Evolutionary conservation across 2,329 filamentous ascomycete genomes (phyloP).

Genomic region (Penicillium verrucosum): DNA sequence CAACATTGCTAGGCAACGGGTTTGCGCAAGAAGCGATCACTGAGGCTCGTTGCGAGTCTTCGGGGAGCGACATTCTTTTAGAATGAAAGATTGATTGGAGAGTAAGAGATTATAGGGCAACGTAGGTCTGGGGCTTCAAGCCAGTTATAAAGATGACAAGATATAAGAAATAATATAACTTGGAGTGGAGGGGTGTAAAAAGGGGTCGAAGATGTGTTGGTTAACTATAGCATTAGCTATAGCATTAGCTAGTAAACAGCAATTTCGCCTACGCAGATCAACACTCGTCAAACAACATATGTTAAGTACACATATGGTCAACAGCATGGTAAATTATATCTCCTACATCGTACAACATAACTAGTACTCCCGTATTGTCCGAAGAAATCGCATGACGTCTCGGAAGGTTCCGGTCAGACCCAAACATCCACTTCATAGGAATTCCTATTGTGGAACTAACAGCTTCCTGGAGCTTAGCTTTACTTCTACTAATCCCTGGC

Average conservation of each 20-base stretch:
- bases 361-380: not conserved
- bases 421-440: not conserved
- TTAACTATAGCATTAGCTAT: too few relatives aligned
- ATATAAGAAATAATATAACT: too few relatives aligned
- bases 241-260: too few relatives aligned
- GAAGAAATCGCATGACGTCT: not conserved
- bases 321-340: too few relatives aligned
- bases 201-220: too few relatives aligned
- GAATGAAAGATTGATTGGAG: not conserved
- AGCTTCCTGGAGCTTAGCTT: not conserved
- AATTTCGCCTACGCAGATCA: too few relatives aligned
- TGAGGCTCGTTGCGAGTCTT: conserved; percentile 1
- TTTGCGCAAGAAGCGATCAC: conserved; percentile 8
- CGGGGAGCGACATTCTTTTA: not conserved
- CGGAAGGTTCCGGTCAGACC: not conserved
- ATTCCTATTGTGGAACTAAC: not conserved
- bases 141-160: not conserved
- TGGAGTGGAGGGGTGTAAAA: too few relatives aligned
- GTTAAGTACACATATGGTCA: too few relatives aligned
- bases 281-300: too few relatives aligned
- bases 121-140: not conserved
- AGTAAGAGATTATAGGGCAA: not conserved
- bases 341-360: too few relatives aligned
- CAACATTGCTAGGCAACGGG: conserved; percentile 4
- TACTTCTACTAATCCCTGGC: not conserved